Conservation (phyloP, 345 rosid species). For the Linum usitatissimum region DNA sequence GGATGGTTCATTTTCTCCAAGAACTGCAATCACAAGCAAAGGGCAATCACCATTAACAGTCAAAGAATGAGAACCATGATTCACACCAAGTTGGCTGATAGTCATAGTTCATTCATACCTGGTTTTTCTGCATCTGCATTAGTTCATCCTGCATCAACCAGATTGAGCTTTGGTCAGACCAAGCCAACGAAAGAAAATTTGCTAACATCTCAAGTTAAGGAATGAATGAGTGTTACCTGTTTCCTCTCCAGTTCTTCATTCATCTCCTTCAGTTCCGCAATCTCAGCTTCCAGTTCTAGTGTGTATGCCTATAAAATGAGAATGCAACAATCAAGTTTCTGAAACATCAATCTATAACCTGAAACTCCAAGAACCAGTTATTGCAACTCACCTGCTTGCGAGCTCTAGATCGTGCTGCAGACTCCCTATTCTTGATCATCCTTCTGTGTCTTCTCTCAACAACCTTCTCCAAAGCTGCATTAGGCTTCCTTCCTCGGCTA, state of each 20-base stretch:
- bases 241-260: conserved; percentile 20
- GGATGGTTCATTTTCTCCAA: conserved; percentile 31
- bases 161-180: conserved; percentile 8
- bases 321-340: not conserved
- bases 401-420: conserved; percentile 8
- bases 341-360: too few species aligned
- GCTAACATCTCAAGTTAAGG: not conserved
- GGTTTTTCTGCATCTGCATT: conserved; percentile 42
- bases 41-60: not conserved
- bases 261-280: conserved; percentile 23
- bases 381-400: conserved; percentile 8
- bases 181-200: not conserved
- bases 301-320: conserved; percentile 19
- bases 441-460: conserved; percentile 8
- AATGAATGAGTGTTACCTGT: conserved; percentile 13
- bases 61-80: not conserved
- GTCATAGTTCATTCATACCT: conserved; percentile 30
- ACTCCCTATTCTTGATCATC: conserved; percentile 9
- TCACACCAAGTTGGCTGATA: not conserved
- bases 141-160: conserved; percentile 44
- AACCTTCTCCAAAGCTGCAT: conserved; percentile 7
- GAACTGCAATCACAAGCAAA: conserved; percentile 10
- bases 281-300: conserved; percentile 21
- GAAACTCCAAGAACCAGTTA: not conserved
- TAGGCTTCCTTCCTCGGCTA: conserved; percentile 2